A percentile compares a stretch with the other conserved stretches of the same genome.
Evolutionary conservation across 805 yeast species (phyloP).

Genomic region (Hanseniaspora taiwanica): DNA sequence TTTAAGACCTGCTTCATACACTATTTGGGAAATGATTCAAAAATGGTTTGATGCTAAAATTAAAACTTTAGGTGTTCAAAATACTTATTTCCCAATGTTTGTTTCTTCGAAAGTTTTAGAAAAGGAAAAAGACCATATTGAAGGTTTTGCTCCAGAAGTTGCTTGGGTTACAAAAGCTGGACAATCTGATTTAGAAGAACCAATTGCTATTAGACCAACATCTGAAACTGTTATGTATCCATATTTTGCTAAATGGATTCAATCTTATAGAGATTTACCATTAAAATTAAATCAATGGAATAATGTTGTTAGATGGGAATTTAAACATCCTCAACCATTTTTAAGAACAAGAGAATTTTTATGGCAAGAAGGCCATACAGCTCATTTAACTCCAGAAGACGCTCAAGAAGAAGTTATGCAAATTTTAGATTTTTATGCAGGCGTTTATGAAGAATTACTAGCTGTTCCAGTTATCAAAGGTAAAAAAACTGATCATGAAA

Average conservation of each 20-base stretch:
- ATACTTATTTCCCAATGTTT: slow-evolving; percentile 97
- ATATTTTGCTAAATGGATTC: slow-evolving; percentile 96
- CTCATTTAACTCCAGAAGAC: slow-evolving; percentile 71
- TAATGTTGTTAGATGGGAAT: slow-evolving; percentile 99
- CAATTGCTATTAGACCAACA: slow-evolving; percentile 98
- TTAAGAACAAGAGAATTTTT: slow-evolving; percentile 96
- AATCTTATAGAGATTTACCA: slow-evolving; percentile 96
- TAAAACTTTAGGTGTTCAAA: slow-evolving; percentile 81
- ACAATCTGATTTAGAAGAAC: slow-evolving; percentile 85
- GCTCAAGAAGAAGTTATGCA: slow-evolving; percentile 75
- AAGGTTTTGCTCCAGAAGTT: slow-evolving; percentile 99
- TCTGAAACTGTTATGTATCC: slow-evolving; percentile 99
- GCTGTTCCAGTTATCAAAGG: slow-evolving; percentile 98
- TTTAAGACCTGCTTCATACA: slow-evolving; percentile 88
- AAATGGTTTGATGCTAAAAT: slow-evolving; percentile 69
- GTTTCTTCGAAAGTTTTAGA: slow-evolving; percentile 87
- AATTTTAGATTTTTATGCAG: slow-evolving; percentile 76
- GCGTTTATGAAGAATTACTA: slow-evolving; percentile 76
- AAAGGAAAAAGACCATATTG: slow-evolving; percentile 96
- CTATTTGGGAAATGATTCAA: slow-evolving; percentile 92
- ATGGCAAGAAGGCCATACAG: slow-evolving; percentile 99
- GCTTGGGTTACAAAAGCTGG: slow-evolving; percentile 99
- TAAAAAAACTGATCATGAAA: slow-evolving; percentile 91
- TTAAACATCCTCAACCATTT: slow-evolving; percentile 99
- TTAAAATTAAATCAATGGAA: slow-evolving; percentile 97